These are phyloP conservation scores for Yamadazyma insecticola DNA, from an alignment of 805 yeast genomes.

Conservation along the genomic window DNA sequence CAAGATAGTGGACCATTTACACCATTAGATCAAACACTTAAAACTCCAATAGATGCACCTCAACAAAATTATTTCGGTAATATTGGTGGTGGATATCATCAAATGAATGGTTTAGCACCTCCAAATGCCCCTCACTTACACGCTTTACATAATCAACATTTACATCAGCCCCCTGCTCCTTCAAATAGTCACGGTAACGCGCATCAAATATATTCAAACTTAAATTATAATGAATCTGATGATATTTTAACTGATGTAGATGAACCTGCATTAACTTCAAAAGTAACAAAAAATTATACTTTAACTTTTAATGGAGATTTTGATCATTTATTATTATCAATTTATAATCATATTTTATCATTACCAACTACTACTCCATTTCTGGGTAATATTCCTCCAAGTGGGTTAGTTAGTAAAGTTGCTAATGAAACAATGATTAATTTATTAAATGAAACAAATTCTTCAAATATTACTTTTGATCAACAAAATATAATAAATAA, in stretches of 20 bases:
- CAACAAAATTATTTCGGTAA: constrained; percentile 6
- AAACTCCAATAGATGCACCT: constrained; percentile 35
- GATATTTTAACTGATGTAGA: constrained; percentile 39
- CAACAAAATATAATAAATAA: constrained; percentile 26
- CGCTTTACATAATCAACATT: neutral
- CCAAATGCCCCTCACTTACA: constrained; percentile 6
- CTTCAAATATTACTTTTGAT: constrained; percentile 24
- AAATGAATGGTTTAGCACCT: neutral
- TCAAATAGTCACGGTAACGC: constrained; percentile 3
- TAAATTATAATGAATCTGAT: constrained; percentile 35
- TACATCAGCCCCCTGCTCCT: neutral
- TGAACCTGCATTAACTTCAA: constrained; percentile 18
- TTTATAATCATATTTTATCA: constrained; percentile 30
- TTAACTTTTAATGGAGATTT: constrained; percentile 30
- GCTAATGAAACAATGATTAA: constrained; percentile 36
- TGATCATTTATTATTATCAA: constrained; percentile 32
- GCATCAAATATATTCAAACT: constrained; percentile 22
- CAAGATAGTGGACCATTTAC: constrained; percentile 33
- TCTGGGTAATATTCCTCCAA: constrained; percentile 38
- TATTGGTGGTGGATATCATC: constrained; percentile 3
- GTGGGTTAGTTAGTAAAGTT: constrained; percentile 41
- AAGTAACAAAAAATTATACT: constrained; percentile 26
- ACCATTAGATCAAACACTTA: constrained; percentile 41
- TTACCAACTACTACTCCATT: constrained; percentile 45
- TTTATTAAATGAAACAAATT: constrained; percentile 15